Evolutionary conservation across 2,329 filamentous ascomycete species (phyloP).

Genomic region (Ramularia endophylla): DNA sequence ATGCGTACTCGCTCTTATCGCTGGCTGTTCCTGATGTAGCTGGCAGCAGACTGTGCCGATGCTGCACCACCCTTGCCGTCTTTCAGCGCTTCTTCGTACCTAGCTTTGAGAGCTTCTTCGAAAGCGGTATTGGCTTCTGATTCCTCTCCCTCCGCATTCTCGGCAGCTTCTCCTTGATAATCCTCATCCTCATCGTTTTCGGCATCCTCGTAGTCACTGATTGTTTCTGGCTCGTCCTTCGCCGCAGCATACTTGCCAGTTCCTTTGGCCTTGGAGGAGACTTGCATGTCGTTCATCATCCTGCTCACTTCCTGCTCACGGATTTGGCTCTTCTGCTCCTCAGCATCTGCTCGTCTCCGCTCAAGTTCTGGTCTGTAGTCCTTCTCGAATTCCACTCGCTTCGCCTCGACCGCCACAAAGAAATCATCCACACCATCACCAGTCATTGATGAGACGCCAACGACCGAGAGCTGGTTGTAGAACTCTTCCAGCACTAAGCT

Average conservation of each 20-base stretch:
- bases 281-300: slow-evolving; percentile 89
- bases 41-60: slow-evolving; percentile 12
- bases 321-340: slow-evolving; percentile 63
- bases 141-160: slow-evolving; percentile 39
- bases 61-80: slow-evolving; percentile 10
- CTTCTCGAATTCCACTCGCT: slow-evolving; percentile 77
- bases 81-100: slow-evolving; percentile 70
- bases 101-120: slow-evolving; percentile 61
- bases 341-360: slow-evolving; percentile 65
- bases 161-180: slow-evolving; percentile 40
- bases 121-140: slow-evolving; percentile 54
- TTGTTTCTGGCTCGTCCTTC: slow-evolving; percentile 44
- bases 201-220: slow-evolving; percentile 49
- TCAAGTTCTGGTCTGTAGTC: slow-evolving; percentile 94
- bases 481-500: slow-evolving; percentile 96
- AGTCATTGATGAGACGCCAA: slow-evolving; percentile 88
- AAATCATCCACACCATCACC: slow-evolving; percentile 90
- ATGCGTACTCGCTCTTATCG: slow-evolving; percentile 8
- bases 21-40: slow-evolving; percentile 20
- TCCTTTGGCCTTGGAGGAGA: slow-evolving; percentile 40
- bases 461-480: slow-evolving; percentile 87
- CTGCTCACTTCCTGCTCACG: slow-evolving; percentile 80
- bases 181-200: slow-evolving; percentile 48
- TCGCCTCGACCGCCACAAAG: slow-evolving; percentile 80
- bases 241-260: slow-evolving; percentile 28